phyloP scores from a whole-genome alignment of 202 grass and related monocot species.

The Carex arenaria region DNA sequence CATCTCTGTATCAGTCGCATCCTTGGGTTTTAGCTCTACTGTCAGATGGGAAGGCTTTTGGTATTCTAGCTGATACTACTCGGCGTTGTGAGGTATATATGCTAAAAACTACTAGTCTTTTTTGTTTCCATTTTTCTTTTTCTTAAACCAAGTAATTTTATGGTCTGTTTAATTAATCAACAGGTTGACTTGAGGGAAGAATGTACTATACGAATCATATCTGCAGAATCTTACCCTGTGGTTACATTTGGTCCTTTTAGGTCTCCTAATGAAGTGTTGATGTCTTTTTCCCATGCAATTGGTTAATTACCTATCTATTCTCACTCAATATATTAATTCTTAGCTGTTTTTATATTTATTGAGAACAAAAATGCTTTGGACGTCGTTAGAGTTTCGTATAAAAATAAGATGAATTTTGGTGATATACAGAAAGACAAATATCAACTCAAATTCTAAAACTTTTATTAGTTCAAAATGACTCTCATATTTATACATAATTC shows the following conservation, averaged over 20 bases:
- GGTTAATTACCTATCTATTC: constrained; percentile 42
- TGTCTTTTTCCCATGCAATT: constrained; percentile 71
- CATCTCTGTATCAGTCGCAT: constrained; percentile 90
- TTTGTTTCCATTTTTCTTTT: constrained; percentile 15
- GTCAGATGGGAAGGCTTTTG: constrained; percentile 70
- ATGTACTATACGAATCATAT: constrained; percentile 53
- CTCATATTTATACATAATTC: no score
- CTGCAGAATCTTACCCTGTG: constrained; percentile 55
- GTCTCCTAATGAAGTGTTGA: constrained; percentile 61
- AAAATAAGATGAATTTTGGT: no score
- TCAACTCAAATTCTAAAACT: no score
- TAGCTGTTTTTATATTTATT: background rate
- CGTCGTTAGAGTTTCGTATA: no score
- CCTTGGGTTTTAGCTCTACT: constrained; percentile 88
- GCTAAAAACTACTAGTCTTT: background rate
- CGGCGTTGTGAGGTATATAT: constrained; percentile 60
- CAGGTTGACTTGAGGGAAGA: constrained; percentile 80
- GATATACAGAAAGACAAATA: no score
- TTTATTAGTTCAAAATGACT: no score
- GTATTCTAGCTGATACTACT: constrained; percentile 90
- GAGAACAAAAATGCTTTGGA: background rate
- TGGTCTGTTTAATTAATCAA: background rate
- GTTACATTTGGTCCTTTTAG: constrained; percentile 83
- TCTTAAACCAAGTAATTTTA: background rate
- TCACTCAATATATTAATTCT: background rate